phyloP scores from a whole-genome alignment of 2,329 filamentous ascomycete species.

The Magnaporthiopsis rhizophila region DNA sequence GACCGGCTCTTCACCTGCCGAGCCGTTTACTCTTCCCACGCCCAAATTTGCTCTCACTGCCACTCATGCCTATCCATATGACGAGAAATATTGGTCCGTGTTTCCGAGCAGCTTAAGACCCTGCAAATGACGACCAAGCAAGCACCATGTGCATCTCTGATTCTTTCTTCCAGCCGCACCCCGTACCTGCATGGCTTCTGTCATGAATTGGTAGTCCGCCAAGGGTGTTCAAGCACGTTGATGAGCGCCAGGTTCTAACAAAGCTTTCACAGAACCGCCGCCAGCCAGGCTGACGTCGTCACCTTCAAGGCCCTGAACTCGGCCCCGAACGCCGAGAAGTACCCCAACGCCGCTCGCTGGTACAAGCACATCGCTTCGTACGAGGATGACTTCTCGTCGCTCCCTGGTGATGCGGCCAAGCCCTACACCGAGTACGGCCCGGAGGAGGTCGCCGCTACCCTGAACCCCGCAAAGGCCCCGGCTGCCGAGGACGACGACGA shows the following conservation, averaged over 20 bases:
- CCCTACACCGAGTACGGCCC: constrained; percentile 87
- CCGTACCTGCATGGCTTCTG: no score
- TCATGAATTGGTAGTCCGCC: no score
- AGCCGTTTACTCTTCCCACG: no score
- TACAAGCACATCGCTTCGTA: constrained; percentile 97
- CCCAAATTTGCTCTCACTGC: no score
- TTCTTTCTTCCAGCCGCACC: neutral
- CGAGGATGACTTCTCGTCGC: constrained; percentile 84
- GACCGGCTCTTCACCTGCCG: no score
- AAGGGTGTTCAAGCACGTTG: constrained; percentile 26
- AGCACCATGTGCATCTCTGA: constrained; percentile 67
- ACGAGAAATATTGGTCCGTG: constrained; percentile 66
- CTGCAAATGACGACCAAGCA: constrained; percentile 63
- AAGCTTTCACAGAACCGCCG: constrained; percentile 36
- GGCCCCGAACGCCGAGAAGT: constrained; percentile 74
- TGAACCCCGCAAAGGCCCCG: constrained; percentile 81
- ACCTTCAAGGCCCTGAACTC: constrained; percentile 82
- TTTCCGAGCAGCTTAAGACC: constrained; percentile 65
- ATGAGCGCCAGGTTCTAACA: constrained; percentile 44
- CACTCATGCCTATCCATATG: neutral
- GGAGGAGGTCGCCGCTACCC: constrained; percentile 64
- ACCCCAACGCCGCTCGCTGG: constrained; percentile 92
- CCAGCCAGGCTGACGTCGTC: constrained; percentile 93
- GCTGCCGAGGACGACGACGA: constrained; percentile 65
- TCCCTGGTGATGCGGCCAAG: constrained; percentile 86